Percentiles rank a stretch among this genome's conserved stretches.
These are phyloP conservation scores for Starmerella scarabaei DNA, from an alignment of 805 yeast species.

Conservation along the genomic window DNA sequence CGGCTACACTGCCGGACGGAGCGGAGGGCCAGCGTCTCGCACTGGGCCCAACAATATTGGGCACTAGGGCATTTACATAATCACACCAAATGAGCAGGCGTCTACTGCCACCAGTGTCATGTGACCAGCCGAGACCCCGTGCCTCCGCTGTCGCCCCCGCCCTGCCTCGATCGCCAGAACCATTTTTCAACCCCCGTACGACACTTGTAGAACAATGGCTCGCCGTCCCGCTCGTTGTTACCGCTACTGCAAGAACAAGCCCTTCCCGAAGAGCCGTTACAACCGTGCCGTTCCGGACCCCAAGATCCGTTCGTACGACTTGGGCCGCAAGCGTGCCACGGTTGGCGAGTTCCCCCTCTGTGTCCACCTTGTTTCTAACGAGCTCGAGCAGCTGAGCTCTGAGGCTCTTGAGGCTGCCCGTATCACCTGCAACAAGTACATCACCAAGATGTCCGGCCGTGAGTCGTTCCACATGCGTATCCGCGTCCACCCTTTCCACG, in stretches of 20 bases:
- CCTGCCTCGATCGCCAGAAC: background rate
- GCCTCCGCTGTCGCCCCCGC: background rate
- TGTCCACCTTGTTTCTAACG: conserved; percentile 98
- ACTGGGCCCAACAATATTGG: background rate
- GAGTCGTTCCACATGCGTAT: conserved; percentile 99
- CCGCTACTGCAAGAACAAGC: conserved; percentile 99
- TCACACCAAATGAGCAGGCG: too few species aligned
- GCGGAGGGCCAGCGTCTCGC: too few species aligned
- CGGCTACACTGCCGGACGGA: too few species aligned
- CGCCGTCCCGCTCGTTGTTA: conserved; percentile 99
- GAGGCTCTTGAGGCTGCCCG: conserved; percentile 99
- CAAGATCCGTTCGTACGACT: conserved; percentile 97
- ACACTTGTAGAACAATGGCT: conserved; percentile 60
- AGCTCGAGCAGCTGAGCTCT: conserved; percentile 96
- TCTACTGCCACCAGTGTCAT: too few species aligned
- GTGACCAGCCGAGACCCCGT: too few species aligned
- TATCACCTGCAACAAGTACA: conserved; percentile 99
- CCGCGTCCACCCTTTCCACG: conserved; percentile 99
- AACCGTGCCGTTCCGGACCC: conserved; percentile 99
- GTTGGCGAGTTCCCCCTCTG: conserved; percentile 99
- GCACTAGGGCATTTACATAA: too few species aligned
- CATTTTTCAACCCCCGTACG: background rate
- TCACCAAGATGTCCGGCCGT: conserved; percentile 96
- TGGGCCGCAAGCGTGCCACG: conserved; percentile 99
- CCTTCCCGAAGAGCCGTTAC: conserved; percentile 99